Conservation (phyloP, 2,329 filamentous ascomycete species). For the Diplodia scrobiculata region DNA sequence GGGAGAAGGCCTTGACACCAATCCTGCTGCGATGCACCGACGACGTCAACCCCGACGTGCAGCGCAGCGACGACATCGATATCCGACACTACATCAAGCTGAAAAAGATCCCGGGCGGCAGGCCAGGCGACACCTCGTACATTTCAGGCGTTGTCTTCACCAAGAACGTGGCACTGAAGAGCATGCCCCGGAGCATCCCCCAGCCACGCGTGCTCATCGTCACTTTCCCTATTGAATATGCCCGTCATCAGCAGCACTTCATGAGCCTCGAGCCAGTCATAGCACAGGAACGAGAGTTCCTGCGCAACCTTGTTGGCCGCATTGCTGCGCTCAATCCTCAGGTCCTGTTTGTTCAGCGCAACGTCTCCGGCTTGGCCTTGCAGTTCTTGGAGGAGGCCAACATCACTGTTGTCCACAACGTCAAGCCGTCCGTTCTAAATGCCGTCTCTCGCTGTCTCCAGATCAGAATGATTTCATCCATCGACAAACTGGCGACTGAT, state of each 20-base stretch:
- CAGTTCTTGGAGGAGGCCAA: constrained; percentile 85
- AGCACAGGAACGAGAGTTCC: constrained; percentile 90
- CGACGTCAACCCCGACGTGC: constrained; percentile 90
- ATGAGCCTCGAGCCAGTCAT: constrained; percentile 98
- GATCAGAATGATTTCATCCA: constrained; percentile 87
- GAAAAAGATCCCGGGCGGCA: constrained; percentile 91
- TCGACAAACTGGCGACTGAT: constrained; percentile 84
- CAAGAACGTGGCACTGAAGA: constrained; percentile 94
- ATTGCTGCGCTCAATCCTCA: constrained; percentile 85
- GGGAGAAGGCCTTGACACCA: constrained; percentile 88
- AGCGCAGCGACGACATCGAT: constrained; percentile 90
- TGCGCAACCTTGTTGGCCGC: constrained; percentile 86
- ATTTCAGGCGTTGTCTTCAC: constrained; percentile 96
- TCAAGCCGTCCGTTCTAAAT: constrained; percentile 93
- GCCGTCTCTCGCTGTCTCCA: constrained; percentile 91
- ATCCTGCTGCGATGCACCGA: constrained; percentile 89
- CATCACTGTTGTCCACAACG: constrained; percentile 93
- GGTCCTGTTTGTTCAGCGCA: constrained; percentile 86
- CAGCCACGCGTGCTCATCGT: constrained; percentile 89
- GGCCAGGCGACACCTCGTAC: constrained; percentile 89
- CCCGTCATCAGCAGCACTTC: constrained; percentile 88
- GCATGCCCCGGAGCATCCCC: constrained; percentile 83
- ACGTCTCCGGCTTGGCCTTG: constrained; percentile 86
- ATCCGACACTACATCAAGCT: constrained; percentile 96
- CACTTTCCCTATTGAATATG: constrained; percentile 94